phyloP scores from a whole-genome alignment of 257 asterid species.

The Sherardia arvensis region DNA sequence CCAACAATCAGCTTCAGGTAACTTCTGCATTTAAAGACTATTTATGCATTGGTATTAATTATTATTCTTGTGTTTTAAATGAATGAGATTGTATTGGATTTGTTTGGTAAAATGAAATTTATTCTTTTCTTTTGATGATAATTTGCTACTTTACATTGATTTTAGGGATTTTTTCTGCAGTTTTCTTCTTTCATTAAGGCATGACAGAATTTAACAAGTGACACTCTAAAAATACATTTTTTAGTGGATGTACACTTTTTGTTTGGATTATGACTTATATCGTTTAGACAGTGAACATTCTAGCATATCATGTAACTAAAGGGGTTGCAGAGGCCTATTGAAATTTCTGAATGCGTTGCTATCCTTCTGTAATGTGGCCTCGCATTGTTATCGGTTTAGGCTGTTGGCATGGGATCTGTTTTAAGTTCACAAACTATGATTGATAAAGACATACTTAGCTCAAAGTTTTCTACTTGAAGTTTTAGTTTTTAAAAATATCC shows the following conservation, averaged over 20 bases:
- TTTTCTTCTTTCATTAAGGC: background rate
- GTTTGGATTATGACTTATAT: background rate
- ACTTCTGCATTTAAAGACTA: background rate
- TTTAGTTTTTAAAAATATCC: background rate
- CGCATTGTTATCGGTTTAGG: background rate
- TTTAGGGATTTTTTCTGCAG: background rate
- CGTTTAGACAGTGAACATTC: background rate
- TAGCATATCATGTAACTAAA: background rate
- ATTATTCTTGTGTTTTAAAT: background rate
- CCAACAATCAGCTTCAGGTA: constrained; percentile 75
- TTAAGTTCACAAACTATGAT: background rate
- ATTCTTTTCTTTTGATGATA: background rate
- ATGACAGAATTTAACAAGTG: background rate
- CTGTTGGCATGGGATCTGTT: background rate
- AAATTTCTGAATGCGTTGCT: background rate
- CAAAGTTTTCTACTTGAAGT: background rate
- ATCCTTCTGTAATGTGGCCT: background rate
- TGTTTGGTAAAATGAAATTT: background rate
- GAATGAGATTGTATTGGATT: background rate
- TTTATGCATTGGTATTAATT: background rate
- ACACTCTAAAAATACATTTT: background rate
- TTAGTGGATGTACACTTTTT: background rate
- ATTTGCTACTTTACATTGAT: background rate
- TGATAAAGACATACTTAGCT: background rate
- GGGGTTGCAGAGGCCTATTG: background rate